Conservation (phyloP, 306 rosid species). For the Fagus crenata region DNA sequence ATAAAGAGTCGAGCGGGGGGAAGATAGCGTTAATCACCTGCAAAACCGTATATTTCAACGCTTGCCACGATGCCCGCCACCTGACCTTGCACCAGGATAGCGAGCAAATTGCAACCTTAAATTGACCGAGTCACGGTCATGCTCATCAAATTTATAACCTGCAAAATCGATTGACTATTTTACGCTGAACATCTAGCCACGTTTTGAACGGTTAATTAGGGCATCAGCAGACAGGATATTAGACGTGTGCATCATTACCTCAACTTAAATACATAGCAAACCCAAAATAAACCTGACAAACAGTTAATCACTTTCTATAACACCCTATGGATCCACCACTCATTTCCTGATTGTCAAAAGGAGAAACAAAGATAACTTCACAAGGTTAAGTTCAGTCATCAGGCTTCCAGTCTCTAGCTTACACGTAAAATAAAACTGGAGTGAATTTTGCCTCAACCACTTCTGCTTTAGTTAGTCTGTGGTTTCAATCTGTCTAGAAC, state of each 20-base stretch:
- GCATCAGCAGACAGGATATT: conserved; percentile 48
- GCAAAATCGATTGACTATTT: conserved; percentile 88
- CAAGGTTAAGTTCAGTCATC: conserved; percentile 21
- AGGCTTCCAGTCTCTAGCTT: conserved; percentile 7
- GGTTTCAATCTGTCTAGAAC: conserved; percentile 19
- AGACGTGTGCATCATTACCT: conserved; percentile 43
- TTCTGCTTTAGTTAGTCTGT: conserved; percentile 14
- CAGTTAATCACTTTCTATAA: conserved; percentile 41
- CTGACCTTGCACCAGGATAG: conserved; percentile 98
- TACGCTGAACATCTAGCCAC: conserved; percentile 56
- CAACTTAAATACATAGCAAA: conserved; percentile 35
- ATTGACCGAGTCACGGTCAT: conserved; percentile 88
- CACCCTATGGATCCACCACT: conserved; percentile 24
- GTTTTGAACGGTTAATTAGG: conserved; percentile 53
- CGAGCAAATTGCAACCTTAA: conserved; percentile 98
- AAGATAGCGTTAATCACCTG: conserved; percentile 71
- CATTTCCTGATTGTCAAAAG: conserved; percentile 29
- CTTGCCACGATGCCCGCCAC: conserved; percentile 94
- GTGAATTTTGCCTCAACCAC: conserved; percentile 12
- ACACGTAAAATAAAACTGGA: conserved; percentile 19
- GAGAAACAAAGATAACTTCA: neutral
- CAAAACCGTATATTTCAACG: conserved; percentile 63
- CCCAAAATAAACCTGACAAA: conserved; percentile 36
- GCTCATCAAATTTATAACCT: conserved; percentile 98
- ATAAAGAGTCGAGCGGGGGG: conserved; percentile 44